These are phyloP conservation scores for Colletotrichum liriopes DNA, from an alignment of 2,329 filamentous ascomycete species.

Conservation along the genomic window DNA sequence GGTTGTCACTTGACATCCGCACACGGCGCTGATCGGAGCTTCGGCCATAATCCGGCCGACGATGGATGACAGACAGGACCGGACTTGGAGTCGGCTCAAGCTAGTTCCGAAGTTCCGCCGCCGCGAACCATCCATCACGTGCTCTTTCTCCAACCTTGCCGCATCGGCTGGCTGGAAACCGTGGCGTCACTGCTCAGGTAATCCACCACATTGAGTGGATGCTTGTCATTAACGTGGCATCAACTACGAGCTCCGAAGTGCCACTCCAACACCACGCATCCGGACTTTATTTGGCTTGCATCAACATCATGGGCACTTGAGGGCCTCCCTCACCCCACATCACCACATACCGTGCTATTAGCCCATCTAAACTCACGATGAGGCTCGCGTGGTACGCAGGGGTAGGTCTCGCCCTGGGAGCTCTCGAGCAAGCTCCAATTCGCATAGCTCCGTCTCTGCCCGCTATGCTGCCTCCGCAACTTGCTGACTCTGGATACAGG, in stretches of 20 bases:
- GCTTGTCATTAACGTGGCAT: slow-evolving; percentile 52
- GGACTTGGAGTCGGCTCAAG: slow-evolving; percentile 8
- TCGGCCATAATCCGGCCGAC: background rate
- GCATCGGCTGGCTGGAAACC: slow-evolving; percentile 5
- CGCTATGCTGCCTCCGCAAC: slow-evolving; percentile 27
- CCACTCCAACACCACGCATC: slow-evolving; percentile 30
- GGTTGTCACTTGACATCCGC: background rate
- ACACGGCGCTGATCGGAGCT: background rate
- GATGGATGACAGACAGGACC: background rate
- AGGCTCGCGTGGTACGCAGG: slow-evolving; percentile 74
- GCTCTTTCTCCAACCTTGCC: background rate
- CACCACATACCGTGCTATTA: slow-evolving; percentile 31
- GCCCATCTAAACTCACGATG: slow-evolving; percentile 62
- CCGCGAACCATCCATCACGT: slow-evolving; percentile 24
- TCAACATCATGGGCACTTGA: slow-evolving; percentile 56
- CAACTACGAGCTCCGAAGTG: slow-evolving; percentile 45
- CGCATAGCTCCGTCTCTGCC: slow-evolving; percentile 21
- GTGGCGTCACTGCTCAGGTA: slow-evolving; percentile 42
- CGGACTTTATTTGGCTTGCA: slow-evolving; percentile 32
- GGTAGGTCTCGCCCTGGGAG: slow-evolving; percentile 59
- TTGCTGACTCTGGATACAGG: slow-evolving; percentile 60
- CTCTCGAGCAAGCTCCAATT: slow-evolving; percentile 15
- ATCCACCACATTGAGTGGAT: slow-evolving; percentile 35
- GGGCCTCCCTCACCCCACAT: slow-evolving; percentile 44
- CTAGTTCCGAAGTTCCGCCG: slow-evolving; percentile 7